These are phyloP conservation scores for Larix kaempferi DNA, from an alignment of 75 land plant genomes.

Conservation along the genomic window DNA sequence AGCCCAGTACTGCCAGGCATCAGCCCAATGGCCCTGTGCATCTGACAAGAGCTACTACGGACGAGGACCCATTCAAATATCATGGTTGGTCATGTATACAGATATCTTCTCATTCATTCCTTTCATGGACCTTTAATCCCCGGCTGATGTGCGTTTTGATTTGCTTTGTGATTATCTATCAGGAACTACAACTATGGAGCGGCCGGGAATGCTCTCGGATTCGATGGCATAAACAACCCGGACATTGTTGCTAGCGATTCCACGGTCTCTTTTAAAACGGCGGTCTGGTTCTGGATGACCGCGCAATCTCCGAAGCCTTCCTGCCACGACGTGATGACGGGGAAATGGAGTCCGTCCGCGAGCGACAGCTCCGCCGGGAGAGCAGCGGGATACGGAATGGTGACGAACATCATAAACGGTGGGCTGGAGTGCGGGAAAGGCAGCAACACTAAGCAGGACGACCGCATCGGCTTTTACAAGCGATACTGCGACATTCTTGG, in stretches of 20 bases:
- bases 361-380: conserved; percentile 34
- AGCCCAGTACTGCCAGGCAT: neutral
- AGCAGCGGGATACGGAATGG: conserved; percentile 53
- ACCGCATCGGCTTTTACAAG: conserved; percentile 33
- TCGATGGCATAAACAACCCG: conserved; percentile 25
- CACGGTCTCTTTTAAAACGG: conserved; percentile 31
- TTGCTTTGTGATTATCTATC: neutral
- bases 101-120: no score
- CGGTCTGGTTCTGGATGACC: conserved; percentile 51
- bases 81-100: no score
- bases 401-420: conserved; percentile 70
- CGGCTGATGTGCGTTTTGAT: no score
- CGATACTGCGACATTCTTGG: conserved; percentile 50
- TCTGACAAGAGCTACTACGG: neutral
- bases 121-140: no score
- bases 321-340: conserved; percentile 59
- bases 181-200: conserved; percentile 44
- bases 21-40: neutral
- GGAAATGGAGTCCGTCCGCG: conserved; percentile 49
- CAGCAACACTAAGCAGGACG: neutral
- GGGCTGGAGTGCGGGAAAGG: conserved; percentile 47
- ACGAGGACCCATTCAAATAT: no score
- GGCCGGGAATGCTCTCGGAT: conserved; percentile 18
- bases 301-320: conserved; percentile 45
- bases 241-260: conserved; percentile 23